A percentile compares a stretch with the other conserved stretches of the same genome.
phyloP scores from a whole-genome alignment of 2,329 filamentous ascomycete genomes.

The Nannizziopsis arthrosporioides region DNA sequence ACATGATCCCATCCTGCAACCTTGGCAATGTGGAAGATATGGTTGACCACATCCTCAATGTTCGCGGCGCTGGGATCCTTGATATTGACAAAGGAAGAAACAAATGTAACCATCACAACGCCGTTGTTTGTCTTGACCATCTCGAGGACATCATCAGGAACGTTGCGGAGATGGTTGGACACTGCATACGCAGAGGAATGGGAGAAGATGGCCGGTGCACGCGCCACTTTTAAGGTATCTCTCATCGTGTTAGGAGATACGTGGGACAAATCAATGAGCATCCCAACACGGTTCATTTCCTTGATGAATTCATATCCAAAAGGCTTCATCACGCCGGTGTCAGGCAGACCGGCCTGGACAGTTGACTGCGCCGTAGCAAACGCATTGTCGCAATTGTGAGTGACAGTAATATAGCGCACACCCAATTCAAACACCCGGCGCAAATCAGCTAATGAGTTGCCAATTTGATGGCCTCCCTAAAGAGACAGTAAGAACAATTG shows the following conservation, averaged over 20 bases:
- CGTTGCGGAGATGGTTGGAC: slow-evolving; percentile 28
- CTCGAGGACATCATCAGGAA: slow-evolving; percentile 32
- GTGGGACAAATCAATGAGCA: slow-evolving; percentile 23
- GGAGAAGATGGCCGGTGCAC: slow-evolving; percentile 20
- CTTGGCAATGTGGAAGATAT: slow-evolving; percentile 26
- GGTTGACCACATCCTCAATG: slow-evolving; percentile 29
- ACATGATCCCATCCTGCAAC: slow-evolving; percentile 26
- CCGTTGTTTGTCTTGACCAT: slow-evolving; percentile 29
- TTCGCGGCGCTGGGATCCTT: slow-evolving; percentile 22
- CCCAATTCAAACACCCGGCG: slow-evolving; percentile 16
- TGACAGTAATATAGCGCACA: slow-evolving; percentile 20
- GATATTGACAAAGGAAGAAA: slow-evolving; percentile 25
- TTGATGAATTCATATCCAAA: slow-evolving; percentile 18
- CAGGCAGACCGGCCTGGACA: slow-evolving; percentile 14
- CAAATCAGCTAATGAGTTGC: slow-evolving; percentile 17
- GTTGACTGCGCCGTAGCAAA: slow-evolving; percentile 21
- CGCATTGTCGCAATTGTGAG: slow-evolving; percentile 23
- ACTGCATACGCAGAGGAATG: slow-evolving; percentile 19
- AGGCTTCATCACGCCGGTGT: slow-evolving; percentile 16
- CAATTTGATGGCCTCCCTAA: slow-evolving; percentile 21
- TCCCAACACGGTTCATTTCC: slow-evolving; percentile 23
- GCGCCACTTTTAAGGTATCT: slow-evolving; percentile 17
- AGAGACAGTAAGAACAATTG: slow-evolving; percentile 2
- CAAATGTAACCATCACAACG: slow-evolving; percentile 33
- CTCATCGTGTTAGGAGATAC: slow-evolving; percentile 20